phyloP scores from a whole-genome alignment of 2,329 filamentous ascomycete genomes.

The Taxawa tesnikishii region DNA sequence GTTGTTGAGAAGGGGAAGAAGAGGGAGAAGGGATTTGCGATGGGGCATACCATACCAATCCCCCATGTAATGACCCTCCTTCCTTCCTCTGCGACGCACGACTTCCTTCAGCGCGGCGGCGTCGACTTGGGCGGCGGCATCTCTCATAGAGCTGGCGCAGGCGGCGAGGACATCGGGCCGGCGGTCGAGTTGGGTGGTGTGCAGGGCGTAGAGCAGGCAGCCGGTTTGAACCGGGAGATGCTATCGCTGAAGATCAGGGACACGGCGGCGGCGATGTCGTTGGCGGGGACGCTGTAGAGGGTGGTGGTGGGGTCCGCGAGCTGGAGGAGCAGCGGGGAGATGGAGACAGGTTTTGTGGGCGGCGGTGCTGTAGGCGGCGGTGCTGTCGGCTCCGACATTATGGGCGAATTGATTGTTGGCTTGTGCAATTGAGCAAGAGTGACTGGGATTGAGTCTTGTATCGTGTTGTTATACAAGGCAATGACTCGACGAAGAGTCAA shows the following conservation, averaged over 20 bases:
- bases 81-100: slow-evolving; percentile 46
- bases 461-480: background rate
- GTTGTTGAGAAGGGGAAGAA: background rate
- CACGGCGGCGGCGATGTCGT: slow-evolving; percentile 82
- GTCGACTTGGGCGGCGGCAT: slow-evolving; percentile 63
- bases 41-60: slow-evolving; percentile 50
- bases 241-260: slow-evolving; percentile 84
- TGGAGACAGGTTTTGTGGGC: slow-evolving; percentile 28
- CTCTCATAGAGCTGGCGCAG: slow-evolving; percentile 74
- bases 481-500: background rate
- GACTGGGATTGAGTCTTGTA: slow-evolving; percentile 1
- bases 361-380: slow-evolving; percentile 14
- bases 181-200: slow-evolving; percentile 80
- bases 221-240: slow-evolving; percentile 78
- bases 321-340: slow-evolving; percentile 61
- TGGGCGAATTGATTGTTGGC: background rate
- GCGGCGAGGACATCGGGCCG: slow-evolving; percentile 75
- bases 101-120: slow-evolving; percentile 46
- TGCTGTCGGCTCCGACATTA: slow-evolving; percentile 5
- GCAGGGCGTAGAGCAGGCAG: slow-evolving; percentile 76
- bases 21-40: background rate
- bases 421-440: too few species aligned
- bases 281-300: slow-evolving; percentile 45
- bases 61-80: slow-evolving; percentile 69
- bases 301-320: slow-evolving; percentile 49